Evolutionary conservation across 2,329 filamentous ascomycete species (phyloP).

Genomic region (Colletotrichum costaricense): DNA sequence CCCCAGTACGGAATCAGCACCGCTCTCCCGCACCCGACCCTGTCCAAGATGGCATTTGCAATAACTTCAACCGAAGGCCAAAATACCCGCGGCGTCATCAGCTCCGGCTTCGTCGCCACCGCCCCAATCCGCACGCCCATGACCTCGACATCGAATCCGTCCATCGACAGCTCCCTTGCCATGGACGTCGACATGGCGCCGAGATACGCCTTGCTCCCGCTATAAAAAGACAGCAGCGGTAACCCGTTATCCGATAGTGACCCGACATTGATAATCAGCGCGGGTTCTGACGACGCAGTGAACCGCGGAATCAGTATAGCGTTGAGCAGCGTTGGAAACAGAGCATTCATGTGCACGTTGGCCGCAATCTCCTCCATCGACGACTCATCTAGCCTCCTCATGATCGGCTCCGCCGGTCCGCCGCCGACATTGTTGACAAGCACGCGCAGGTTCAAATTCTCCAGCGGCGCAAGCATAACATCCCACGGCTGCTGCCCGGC

Average conservation of each 20-base stretch:
- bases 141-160: slow-evolving; percentile 28
- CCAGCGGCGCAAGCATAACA: slow-evolving; percentile 27
- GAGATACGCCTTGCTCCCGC: slow-evolving; percentile 29
- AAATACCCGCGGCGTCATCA: slow-evolving; percentile 19
- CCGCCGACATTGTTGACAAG: slow-evolving; percentile 39
- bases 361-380: slow-evolving; percentile 12
- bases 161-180: slow-evolving; percentile 16
- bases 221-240: slow-evolving; percentile 28
- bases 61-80: slow-evolving; percentile 24
- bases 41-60: slow-evolving; percentile 27
- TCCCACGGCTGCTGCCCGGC: slow-evolving; percentile 12
- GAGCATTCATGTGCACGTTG: slow-evolving; percentile 27
- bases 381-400: slow-evolving; percentile 22
- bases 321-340: slow-evolving; percentile 30
- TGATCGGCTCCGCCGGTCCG: not conserved
- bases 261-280: slow-evolving; percentile 32
- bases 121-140: slow-evolving; percentile 23
- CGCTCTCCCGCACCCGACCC: slow-evolving; percentile 25
- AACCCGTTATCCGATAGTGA: slow-evolving; percentile 25
- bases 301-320: slow-evolving; percentile 21
- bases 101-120: slow-evolving; percentile 20
- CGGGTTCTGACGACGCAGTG: not conserved
- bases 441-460: slow-evolving; percentile 37
- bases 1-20: slow-evolving; percentile 28
- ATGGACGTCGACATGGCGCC: slow-evolving; percentile 17